Percentiles rank a stretch among this genome's conserved stretches.
phyloP scores from a whole-genome alignment of 768 basidiomycete species.

The Mycena galericulata region DNA sequence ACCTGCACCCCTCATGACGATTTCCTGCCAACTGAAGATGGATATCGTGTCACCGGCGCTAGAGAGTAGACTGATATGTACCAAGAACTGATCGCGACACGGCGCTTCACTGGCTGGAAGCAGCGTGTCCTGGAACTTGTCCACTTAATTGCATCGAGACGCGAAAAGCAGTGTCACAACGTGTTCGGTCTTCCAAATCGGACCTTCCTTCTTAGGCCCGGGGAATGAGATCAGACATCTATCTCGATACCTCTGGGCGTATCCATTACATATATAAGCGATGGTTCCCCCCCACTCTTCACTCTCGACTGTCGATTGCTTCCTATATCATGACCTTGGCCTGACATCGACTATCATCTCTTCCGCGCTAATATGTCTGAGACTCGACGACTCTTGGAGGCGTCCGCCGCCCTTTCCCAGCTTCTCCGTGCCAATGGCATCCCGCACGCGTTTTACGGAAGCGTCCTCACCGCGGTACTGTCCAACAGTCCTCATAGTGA shows the following conservation, averaged over 20 bases:
- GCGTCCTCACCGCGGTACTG: conserved; percentile 75
- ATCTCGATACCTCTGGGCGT: conserved; percentile 57
- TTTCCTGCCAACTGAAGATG: background rate
- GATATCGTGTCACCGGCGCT: background rate
- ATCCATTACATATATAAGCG: conserved; percentile 61
- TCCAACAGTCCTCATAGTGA: conserved; percentile 74
- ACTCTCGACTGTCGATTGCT: conserved; percentile 53
- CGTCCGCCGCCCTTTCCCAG: conserved; percentile 79
- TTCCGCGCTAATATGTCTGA: conserved; percentile 67
- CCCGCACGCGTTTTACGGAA: conserved; percentile 87
- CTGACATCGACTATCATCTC: conserved; percentile 49
- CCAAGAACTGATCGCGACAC: background rate
- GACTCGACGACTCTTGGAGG: conserved; percentile 80
- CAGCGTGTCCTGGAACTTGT: conserved; percentile 46
- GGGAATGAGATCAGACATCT: conserved; percentile 57
- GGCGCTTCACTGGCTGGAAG: conserved; percentile 31
- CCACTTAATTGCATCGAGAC: conserved; percentile 31
- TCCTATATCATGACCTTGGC: conserved; percentile 67
- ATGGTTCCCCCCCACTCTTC: conserved; percentile 51
- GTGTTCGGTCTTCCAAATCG: conserved; percentile 57
- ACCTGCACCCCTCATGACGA: background rate
- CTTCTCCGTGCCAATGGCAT: conserved; percentile 67
- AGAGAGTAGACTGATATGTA: background rate
- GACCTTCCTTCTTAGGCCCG: conserved; percentile 58
- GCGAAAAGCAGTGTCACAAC: conserved; percentile 56